phyloP scores from a whole-genome alignment of 2,329 filamentous ascomycete genomes.

The Leptosphaerulina australis region DNA sequence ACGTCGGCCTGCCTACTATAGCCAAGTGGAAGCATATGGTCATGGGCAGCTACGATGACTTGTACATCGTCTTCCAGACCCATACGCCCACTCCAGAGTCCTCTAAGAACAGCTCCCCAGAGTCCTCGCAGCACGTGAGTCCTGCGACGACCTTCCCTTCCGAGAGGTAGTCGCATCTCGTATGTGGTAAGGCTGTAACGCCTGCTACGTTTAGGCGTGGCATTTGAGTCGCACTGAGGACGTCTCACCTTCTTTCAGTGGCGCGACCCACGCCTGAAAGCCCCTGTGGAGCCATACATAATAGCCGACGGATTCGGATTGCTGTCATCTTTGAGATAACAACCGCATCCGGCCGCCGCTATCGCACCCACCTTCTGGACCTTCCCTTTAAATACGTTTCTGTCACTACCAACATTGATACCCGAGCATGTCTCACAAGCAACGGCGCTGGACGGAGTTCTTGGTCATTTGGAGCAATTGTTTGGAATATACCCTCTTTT shows the following conservation, averaged over 20 bases:
- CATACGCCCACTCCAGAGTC: slow-evolving; percentile 41
- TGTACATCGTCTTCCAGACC: slow-evolving; percentile 57
- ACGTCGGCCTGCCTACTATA: slow-evolving; percentile 53
- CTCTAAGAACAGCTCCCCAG: slow-evolving; percentile 48
- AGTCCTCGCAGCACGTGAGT: slow-evolving; percentile 47
- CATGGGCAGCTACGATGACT: slow-evolving; percentile 53
- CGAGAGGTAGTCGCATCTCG: slow-evolving; percentile 32
- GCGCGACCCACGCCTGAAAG: slow-evolving; percentile 4
- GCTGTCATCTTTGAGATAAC: slow-evolving; percentile 5
- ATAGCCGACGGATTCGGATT: slow-evolving; percentile 8
- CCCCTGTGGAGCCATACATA: slow-evolving; percentile 13
- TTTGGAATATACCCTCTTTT: not conserved
- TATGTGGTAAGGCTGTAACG: slow-evolving; percentile 14
- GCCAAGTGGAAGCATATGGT: slow-evolving; percentile 56
- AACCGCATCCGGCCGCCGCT: slow-evolving; percentile 1
- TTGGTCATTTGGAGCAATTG: not conserved
- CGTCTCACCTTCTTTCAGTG: slow-evolving; percentile 24
- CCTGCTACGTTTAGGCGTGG: slow-evolving; percentile 16
- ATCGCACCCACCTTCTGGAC: not conserved
- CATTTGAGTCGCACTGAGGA: slow-evolving; percentile 8
- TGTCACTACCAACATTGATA: slow-evolving; percentile 27
- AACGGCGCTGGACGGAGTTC: slow-evolving; percentile 28
- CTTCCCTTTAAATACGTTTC: slow-evolving; percentile 10
- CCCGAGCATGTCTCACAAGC: slow-evolving; percentile 27
- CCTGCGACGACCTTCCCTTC: slow-evolving; percentile 43